These are phyloP conservation scores for Cercospora sesami DNA, from an alignment of 2,329 filamentous ascomycete genomes.

Conservation along the genomic window DNA sequence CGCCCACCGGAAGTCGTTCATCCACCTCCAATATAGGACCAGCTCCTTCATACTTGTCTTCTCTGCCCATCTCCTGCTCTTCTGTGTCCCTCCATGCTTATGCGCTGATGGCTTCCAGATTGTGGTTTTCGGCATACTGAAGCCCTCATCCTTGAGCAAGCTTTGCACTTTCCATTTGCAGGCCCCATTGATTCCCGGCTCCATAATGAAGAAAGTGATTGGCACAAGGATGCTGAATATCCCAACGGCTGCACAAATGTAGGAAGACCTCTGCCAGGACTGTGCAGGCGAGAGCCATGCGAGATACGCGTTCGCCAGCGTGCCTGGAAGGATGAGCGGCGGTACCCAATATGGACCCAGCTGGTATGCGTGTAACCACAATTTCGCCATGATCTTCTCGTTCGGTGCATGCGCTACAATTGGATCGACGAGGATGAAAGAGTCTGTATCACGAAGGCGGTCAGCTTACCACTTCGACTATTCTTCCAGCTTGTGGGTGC, in stretches of 20 bases:
- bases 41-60: slow-evolving; percentile 31
- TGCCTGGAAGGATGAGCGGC: slow-evolving; percentile 40
- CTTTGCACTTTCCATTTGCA: slow-evolving; percentile 43
- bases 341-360: slow-evolving; percentile 42
- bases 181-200: slow-evolving; percentile 43
- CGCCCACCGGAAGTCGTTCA: slow-evolving; percentile 33
- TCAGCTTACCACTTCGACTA: slow-evolving; percentile 1
- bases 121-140: slow-evolving; percentile 29
- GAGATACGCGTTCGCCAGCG: slow-evolving; percentile 38
- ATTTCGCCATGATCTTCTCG: slow-evolving; percentile 40
- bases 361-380: slow-evolving; percentile 45
- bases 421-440: slow-evolving; percentile 41
- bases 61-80: slow-evolving; percentile 30
- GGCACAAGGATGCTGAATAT: slow-evolving; percentile 40
- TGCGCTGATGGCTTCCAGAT: slow-evolving; percentile 29
- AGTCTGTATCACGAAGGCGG: slow-evolving; percentile 29
- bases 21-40: slow-evolving; percentile 31
- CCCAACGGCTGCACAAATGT: slow-evolving; percentile 30
- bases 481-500: not conserved
- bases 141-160: slow-evolving; percentile 35
- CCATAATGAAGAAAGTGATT: slow-evolving; percentile 43
- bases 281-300: slow-evolving; percentile 14
- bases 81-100: slow-evolving; percentile 28
- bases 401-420: slow-evolving; percentile 38
- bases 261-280: slow-evolving; percentile 22